A percentile compares a stretch with the other conserved stretches of the same genome.
These are phyloP conservation scores for Zasmidium citrigriseum DNA, from an alignment of 2,329 filamentous ascomycete species.

Conservation along the genomic window DNA sequence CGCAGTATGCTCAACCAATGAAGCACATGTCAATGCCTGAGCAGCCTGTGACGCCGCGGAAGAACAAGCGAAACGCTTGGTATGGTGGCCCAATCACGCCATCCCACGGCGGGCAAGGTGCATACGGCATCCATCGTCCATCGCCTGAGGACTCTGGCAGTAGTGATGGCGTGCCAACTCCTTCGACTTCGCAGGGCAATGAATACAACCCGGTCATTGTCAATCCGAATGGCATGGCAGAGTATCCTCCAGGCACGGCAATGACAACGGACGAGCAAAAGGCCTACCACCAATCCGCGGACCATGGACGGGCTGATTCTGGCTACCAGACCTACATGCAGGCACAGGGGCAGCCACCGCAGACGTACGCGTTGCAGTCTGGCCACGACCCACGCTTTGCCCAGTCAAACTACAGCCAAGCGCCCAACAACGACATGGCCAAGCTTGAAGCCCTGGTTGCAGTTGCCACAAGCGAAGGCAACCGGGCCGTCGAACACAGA, in stretches of 20 bases:
- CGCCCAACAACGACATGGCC: conserved; percentile 50
- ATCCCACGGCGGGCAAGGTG: conserved; percentile 16
- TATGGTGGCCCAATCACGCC: conserved; percentile 58
- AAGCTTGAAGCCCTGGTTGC: conserved; percentile 65
- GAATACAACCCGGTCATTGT: conserved; percentile 56
- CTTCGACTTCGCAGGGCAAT: conserved; percentile 49
- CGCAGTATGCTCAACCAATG: conserved; percentile 36
- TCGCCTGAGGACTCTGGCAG: conserved; percentile 59
- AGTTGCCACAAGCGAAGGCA: conserved; percentile 60
- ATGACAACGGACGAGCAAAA: conserved; percentile 43
- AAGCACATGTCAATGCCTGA: conserved; percentile 40
- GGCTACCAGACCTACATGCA: conserved; percentile 34
- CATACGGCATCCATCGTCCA: conserved; percentile 43
- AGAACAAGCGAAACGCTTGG: conserved; percentile 70
- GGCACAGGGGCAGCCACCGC: conserved; percentile 23
- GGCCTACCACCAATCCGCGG: conserved; percentile 31
- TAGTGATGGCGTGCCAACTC: conserved; percentile 57
- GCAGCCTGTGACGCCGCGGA: conserved; percentile 55
- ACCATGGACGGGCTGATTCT: conserved; percentile 33
- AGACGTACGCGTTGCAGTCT: conserved; percentile 36
- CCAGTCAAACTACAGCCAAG: conserved; percentile 26
- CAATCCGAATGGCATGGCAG: conserved; percentile 51
- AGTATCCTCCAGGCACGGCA: conserved; percentile 40
- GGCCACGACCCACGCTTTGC: conserved; percentile 36
- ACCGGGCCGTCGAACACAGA: conserved; percentile 34